Conservation (phyloP, 1,284 basidiomycete genomes). For the Moniliella sp. region DNA sequence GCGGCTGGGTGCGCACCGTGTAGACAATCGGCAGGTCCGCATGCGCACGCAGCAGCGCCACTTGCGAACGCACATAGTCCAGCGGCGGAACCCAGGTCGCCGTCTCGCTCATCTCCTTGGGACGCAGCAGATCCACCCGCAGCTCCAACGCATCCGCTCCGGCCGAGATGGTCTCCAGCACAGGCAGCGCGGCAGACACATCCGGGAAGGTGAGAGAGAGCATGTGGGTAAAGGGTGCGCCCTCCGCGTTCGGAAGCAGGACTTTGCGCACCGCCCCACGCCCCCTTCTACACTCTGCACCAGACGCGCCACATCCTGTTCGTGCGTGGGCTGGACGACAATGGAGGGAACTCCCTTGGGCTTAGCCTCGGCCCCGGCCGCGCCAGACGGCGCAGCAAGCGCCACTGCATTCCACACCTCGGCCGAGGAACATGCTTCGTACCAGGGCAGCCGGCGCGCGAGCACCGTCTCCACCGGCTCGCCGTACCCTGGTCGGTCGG, state of each 20-base stretch:
- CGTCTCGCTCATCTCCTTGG: conserved; percentile 27
- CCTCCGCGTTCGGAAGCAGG: no score
- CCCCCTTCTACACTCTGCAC: no score
- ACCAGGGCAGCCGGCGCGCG: conserved; percentile 65
- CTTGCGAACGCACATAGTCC: conserved; percentile 58
- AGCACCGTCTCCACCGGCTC: conserved; percentile 58
- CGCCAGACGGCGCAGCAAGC: no score
- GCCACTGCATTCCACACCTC: conserved; percentile 74
- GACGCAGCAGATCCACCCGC: conserved; percentile 66
- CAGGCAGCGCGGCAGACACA: conserved; percentile 47
- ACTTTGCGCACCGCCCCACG: no score
- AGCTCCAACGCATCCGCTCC: conserved; percentile 82
- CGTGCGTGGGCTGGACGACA: no score
- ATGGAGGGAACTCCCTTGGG: no score
- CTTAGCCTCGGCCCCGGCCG: no score
- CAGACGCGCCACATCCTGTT: conserved; percentile 1
- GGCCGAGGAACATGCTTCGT: conserved; percentile 58
- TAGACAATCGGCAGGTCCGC: conserved; percentile 71
- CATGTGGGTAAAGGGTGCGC: conserved; percentile 82
- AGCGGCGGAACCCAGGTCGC: conserved; percentile 46
- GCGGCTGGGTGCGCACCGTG: conserved; percentile 64
- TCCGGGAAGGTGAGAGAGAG: conserved; percentile 78
- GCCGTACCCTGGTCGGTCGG: conserved; percentile 51
- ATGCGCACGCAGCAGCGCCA: conserved; percentile 55
- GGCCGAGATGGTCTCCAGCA: conserved; percentile 52